Conservation (phyloP, 139 green algal genomes). For the Ettlia oleoabundans region DNA sequence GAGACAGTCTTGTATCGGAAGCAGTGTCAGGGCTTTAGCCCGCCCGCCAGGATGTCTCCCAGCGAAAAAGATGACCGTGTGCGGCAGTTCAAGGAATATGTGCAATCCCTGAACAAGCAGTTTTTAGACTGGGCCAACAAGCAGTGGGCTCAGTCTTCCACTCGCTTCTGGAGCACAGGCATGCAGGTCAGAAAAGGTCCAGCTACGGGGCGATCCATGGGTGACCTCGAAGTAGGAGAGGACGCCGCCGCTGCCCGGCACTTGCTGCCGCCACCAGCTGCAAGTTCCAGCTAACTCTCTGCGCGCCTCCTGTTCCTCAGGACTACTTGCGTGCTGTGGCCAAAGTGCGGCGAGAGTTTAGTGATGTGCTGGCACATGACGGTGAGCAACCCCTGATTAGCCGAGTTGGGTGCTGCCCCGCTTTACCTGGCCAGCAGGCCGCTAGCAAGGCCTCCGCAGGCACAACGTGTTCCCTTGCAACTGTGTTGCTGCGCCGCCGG, state of each 20-base stretch:
- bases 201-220: too few species aligned
- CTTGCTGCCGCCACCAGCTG: too few species aligned
- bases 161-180: conserved; percentile 40
- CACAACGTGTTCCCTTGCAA: too few species aligned
- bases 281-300: too few species aligned
- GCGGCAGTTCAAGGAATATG: conserved; percentile 41
- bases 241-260: too few species aligned
- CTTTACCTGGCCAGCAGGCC: too few species aligned
- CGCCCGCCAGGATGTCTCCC: conserved; percentile 8
- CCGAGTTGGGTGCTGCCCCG: background rate
- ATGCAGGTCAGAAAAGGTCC: too few species aligned
- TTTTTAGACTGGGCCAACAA: conserved; percentile 10
- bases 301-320: background rate
- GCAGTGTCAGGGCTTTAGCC: too few species aligned
- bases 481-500: background rate
- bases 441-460: too few species aligned
- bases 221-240: too few species aligned
- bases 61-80: conserved; percentile 20
- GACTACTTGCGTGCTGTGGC: conserved; percentile 53
- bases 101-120: conserved; percentile 52
- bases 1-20: too few species aligned
- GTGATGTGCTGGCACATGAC: conserved; percentile 32
- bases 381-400: background rate
- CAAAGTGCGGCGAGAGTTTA: conserved; percentile 52
- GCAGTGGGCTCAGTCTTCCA: conserved; percentile 39